Base-by-base conservation (phyloP, 1,139 yeast species). In the Yamadazyma songkhlaensis region DNA sequence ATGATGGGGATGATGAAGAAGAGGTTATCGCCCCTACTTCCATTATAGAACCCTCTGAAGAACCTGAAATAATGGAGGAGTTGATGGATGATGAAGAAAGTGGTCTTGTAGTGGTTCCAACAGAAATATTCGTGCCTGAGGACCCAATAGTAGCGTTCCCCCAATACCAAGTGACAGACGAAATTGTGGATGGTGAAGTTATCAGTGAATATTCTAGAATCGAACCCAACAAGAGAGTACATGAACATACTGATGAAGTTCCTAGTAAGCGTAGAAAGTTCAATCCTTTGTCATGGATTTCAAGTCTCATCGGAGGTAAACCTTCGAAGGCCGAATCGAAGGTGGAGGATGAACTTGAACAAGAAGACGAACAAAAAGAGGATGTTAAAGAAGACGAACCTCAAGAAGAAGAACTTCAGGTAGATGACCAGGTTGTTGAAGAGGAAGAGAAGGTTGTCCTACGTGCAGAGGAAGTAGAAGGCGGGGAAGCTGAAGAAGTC, bases 131-230 rank as follows among this genome's bases (percentile, higher is more conserved):
- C 9, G 10, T 38, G 8, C 46, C 42, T 9, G 38, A 35, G 10
- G 33, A 14, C 2, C 14, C 29, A 4, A 20, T 27, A 4, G 13
- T 11, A 10, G 31, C 42, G 9, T 30, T 23, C 6, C 24, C 41
- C 6, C 39, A 32, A 20, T 37, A 37, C 34, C 47, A 47, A 7
- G 37, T 42, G 1, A 41, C 45, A 3, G 46, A 46, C 24, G 43
- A 43, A n/a, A 25, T 44, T 15, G 30, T 34, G 7, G 31, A 43
- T 21, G 44, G 39, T 2, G 42, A 41, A 12, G 30, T 29, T 7
- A 28, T 39, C 6, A 34, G 25, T 12, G 43, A 37, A 14, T 37
- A 39, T 26, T 25, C 35, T 6, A 32, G 31, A 20, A 32, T 14
- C 2, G 35, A 23, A 11, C 22, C 22, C 12, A 21, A n/a, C 3